phyloP scores from a whole-genome alignment of 2,329 filamentous ascomycete species.

The Calonectria hawksworthii region DNA sequence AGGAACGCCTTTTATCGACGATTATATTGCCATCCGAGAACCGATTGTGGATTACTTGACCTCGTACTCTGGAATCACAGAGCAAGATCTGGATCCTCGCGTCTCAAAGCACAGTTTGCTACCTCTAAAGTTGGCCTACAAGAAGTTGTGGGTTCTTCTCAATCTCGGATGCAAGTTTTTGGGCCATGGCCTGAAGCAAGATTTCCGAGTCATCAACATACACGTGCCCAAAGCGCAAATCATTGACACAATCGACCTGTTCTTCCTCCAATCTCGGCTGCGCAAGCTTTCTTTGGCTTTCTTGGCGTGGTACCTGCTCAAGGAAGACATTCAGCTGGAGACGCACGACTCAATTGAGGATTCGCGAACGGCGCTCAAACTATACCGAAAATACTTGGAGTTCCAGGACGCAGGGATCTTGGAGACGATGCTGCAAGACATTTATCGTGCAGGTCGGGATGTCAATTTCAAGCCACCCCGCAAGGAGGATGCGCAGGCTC shows the following conservation, averaged over 20 bases:
- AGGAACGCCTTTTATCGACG: constrained; percentile 92
- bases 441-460: constrained; percentile 73
- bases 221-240: constrained; percentile 92
- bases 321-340: constrained; percentile 93
- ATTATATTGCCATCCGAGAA: constrained; percentile 94
- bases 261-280: constrained; percentile 84
- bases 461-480: constrained; percentile 66
- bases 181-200: constrained; percentile 92
- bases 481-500: constrained; percentile 59
- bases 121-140: constrained; percentile 92
- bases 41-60: constrained; percentile 96
- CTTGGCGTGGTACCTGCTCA: constrained; percentile 89
- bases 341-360: constrained; percentile 98
- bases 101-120: constrained; percentile 87
- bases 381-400: constrained; percentile 92
- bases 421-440: constrained; percentile 86
- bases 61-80: constrained; percentile 90
- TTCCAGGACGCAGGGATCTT: constrained; percentile 89
- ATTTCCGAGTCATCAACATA: constrained; percentile 98
- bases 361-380: constrained; percentile 87
- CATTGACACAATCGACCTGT: constrained; percentile 94
- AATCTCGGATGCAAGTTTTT: constrained; percentile 96
- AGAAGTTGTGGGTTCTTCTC: constrained; percentile 96
- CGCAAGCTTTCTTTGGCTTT: constrained; percentile 94
- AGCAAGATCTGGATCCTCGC: constrained; percentile 85